Base-by-base conservation (phyloP, 495 filamentous ascomycete genomes). In the Glonium stellatum region DNA sequence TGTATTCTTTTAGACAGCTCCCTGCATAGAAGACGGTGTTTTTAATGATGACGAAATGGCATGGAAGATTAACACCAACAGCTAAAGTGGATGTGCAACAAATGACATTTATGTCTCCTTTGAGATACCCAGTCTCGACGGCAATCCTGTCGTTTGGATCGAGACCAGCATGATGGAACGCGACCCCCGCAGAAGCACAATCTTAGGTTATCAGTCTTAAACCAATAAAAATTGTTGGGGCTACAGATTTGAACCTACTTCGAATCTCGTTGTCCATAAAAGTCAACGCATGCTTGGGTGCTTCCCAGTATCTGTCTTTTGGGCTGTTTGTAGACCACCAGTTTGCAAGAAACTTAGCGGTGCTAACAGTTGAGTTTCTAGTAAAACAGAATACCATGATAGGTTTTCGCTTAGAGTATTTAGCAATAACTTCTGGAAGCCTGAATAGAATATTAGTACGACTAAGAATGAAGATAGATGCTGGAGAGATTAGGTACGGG, bases 61-160 rank as follows among this genome's bases (percentile, higher is more conserved):
- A 93, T 11, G 93, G 93, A 18, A 98, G 75, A 67, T 98, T 98
- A 35, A 98, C 83, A 0, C 93, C 93, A 11, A 98, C 89, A 5
- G 92, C 91, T 39, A 98, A 77, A 0, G 93, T 98, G 0, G 90
- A 92, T 1, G 93, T 98, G 70, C 92, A 97, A 67, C 93, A 98
- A 51, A 98, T 95, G 52, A 97, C 86, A 59, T 79, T 87, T 55
- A 98, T 77, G 9, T 89, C 77, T 1, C 91, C 89, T 19, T 85
- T 79, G 8, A 92, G 74, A 58, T 87, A 98, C 2, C 79, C 80
- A 39, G 79, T 80, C 65, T 96, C 90, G 10, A 97, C 76, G 5
- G 80, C 76, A 25, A 76, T 76, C 60, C 92, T 81, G 68, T 98
- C 93, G 37, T 76, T 70, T 0, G 71, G 64, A 57, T 90, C 84